Base-by-base conservation (phyloP, 2,329 filamentous ascomycete genomes). In the Claviceps capensis region DNA sequence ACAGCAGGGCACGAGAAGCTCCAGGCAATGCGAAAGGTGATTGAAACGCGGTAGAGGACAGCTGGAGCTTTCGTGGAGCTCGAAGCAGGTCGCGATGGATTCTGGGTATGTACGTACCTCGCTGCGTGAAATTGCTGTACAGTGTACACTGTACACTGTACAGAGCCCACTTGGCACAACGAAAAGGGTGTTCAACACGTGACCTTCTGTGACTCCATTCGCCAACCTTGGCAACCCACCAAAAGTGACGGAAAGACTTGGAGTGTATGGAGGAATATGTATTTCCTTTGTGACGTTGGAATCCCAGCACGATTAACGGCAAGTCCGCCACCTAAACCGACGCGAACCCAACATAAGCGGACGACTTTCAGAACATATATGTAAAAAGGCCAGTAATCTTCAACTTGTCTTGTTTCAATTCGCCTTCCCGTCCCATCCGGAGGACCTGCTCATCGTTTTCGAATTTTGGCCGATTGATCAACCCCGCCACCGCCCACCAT, bases 401-500 rank as follows among this genome's bases (percentile, higher is more conserved):
- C 13, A 4, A 5, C 9, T 34, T 9, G 30, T 11, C 30, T 34
- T 4, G 30, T 34, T 34, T 26, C 40, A 41, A 37, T 5, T 22
- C 14, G 11, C 8, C 30, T 16, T 9, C 40, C 5, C 36, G 34
- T 44, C 19, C 17, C 17, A 2, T 9, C 13, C 42, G 40, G 7
- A 7, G 26, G 34, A n/a, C 11, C 17, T 37, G 5, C 5, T 38
- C 44, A 17, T 26, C 17, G 1, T n/a, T 36, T 26, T 41, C 16
- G 16, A 53, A 40, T 14, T 34, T 49, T 41, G 17, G 22, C 38
- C 43, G 14, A 19, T 45, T 37, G 41, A 38, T 19, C 37, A 34
- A 41, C 51, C 62, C 61, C 59, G 55, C 59, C 62, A 61, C 55
- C 55, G 57, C 66, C 70, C 73, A 81, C 62, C 62, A 89, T 90